A percentile compares a stretch with the other conserved stretches of the same genome.
These are phyloP conservation scores for Elsinoe perseae DNA, from an alignment of 2,329 filamentous ascomycete genomes.

Conservation along the genomic window DNA sequence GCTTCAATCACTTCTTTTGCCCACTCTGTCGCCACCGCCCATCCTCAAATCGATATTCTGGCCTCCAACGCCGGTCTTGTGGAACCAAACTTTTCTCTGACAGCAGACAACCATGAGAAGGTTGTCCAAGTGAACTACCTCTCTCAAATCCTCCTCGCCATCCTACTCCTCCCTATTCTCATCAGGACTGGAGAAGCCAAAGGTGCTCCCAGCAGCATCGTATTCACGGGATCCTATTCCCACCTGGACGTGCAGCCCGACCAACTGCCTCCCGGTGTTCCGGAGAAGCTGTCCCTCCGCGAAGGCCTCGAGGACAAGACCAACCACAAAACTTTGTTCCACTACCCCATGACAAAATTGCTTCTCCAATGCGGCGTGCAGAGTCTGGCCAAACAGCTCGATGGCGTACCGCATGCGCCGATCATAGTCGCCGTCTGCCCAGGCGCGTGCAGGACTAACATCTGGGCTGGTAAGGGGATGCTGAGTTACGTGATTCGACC, in stretches of 20 bases:
- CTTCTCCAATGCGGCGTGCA: constrained; percentile 31
- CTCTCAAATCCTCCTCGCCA: constrained; percentile 47
- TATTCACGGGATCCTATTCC: constrained; percentile 7
- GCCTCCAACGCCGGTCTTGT: constrained; percentile 35
- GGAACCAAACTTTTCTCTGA: constrained; percentile 22
- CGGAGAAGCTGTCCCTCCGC: background rate
- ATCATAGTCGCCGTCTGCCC: constrained; percentile 32
- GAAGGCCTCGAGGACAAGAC: background rate
- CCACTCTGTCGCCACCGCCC: constrained; percentile 22
- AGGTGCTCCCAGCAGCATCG: background rate
- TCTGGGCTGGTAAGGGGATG: constrained; percentile 26
- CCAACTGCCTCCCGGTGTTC: background rate
- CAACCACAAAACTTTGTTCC: background rate
- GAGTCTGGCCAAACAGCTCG: constrained; percentile 19
- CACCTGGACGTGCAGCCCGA: background rate
- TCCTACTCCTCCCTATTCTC: constrained; percentile 41
- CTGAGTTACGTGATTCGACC: constrained; percentile 23
- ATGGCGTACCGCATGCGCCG: constrained; percentile 20
- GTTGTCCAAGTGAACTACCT: constrained; percentile 52
- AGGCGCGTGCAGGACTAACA: constrained; percentile 26
- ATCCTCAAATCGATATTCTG: constrained; percentile 32
- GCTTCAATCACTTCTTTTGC: constrained; percentile 22
- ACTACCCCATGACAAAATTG: constrained; percentile 29
- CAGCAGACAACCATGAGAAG: constrained; percentile 33
- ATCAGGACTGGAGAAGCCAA: constrained; percentile 19